phyloP scores from a whole-genome alignment of 495 filamentous ascomycete species.

The Penicillium longicatenatum region DNA sequence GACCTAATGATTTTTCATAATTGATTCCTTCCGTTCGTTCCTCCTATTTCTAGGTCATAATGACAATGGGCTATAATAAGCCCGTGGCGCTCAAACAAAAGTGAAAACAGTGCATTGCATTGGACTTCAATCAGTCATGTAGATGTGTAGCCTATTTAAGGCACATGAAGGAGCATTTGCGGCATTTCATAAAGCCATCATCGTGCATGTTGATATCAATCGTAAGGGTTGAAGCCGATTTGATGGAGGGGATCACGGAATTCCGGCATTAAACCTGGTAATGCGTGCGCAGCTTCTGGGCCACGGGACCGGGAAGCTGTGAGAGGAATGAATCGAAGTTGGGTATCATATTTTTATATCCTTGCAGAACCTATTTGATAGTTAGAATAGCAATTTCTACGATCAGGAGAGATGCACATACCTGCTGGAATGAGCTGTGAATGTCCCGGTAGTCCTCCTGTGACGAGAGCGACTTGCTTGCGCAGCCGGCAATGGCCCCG shows the following conservation, averaged over 20 bases:
- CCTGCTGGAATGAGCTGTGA: slow-evolving; percentile 54
- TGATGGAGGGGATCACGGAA: not conserved
- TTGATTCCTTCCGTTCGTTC: slow-evolving; percentile 11
- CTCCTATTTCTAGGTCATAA: slow-evolving; percentile 22
- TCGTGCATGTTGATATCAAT: slow-evolving; percentile 3
- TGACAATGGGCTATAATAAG: slow-evolving; percentile 10
- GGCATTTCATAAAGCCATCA: slow-evolving; percentile 6
- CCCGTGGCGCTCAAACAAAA: not conserved
- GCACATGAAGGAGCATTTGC: not conserved
- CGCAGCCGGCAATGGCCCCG: slow-evolving; percentile 75
- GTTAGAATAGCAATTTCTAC: slow-evolving; percentile 2
- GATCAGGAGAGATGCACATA: slow-evolving; percentile 25
- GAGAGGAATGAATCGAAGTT: slow-evolving; percentile 78
- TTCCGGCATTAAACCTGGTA: slow-evolving; percentile 40
- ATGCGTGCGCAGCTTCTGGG: slow-evolving; percentile 53
- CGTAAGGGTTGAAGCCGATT: not conserved
- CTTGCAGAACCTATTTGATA: slow-evolving; percentile 65
- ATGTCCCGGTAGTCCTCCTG: slow-evolving; percentile 55
- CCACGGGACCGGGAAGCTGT: slow-evolving; percentile 64
- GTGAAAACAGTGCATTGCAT: slow-evolving; percentile 6
- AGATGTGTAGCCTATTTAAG: not conserved
- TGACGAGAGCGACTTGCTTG: slow-evolving; percentile 53
- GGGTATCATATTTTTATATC: slow-evolving; percentile 84
- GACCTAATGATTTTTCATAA: slow-evolving; percentile 13
- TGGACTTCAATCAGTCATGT: not conserved